Conservation (phyloP, 164 flowering plant genomes). For the Magnolia sinica region DNA sequence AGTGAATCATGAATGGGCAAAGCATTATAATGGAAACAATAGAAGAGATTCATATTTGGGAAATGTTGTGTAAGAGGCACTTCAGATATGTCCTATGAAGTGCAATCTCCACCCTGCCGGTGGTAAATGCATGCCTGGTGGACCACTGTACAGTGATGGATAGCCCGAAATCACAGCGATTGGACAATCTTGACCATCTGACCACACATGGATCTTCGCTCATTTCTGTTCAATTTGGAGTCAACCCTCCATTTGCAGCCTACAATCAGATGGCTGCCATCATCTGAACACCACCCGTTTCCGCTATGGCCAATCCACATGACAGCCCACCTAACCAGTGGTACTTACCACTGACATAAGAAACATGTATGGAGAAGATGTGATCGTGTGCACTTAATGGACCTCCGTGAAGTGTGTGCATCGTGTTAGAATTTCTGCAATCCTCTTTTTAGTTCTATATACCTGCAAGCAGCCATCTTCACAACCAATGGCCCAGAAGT, state of each 20-base stretch:
- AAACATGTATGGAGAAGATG: background rate
- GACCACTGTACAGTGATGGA: background rate
- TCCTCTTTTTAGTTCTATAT: background rate
- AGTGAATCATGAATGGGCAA: too few species aligned
- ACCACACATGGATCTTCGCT: background rate
- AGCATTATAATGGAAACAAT: background rate
- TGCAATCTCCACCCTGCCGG: background rate
- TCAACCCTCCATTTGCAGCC: background rate
- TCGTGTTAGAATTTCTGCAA: background rate
- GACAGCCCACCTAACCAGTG: background rate
- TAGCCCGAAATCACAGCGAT: background rate
- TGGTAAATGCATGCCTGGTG: background rate
- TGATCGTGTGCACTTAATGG: background rate
- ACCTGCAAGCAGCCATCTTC: constrained; percentile 98
- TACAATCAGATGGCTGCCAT: background rate
- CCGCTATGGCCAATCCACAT: background rate
- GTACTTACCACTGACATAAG: background rate
- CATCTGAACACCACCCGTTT: background rate
- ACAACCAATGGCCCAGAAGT: constrained; percentile 98
- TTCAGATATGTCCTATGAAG: background rate
- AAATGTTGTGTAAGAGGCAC: background rate
- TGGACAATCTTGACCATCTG: background rate
- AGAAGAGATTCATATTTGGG: background rate
- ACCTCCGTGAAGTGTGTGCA: background rate
- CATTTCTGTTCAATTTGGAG: background rate